Base-by-base conservation (phyloP, 2,329 filamentous ascomycete genomes). In the Lasiodiplodia sp. region DNA sequence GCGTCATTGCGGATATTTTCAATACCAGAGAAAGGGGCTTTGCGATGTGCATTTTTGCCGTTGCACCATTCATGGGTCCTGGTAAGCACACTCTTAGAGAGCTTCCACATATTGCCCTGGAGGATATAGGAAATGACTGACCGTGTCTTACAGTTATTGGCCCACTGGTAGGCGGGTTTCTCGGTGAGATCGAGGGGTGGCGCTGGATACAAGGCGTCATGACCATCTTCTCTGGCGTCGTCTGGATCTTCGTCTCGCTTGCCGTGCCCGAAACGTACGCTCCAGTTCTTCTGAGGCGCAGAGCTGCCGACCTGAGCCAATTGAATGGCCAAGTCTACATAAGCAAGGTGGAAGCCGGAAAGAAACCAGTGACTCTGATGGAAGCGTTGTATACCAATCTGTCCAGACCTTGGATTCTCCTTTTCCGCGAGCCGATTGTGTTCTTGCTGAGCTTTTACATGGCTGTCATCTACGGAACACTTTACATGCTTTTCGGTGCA, bases 391-490 rank as follows among this genome's bases (percentile, higher is more conserved):
- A 83, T 65, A 83, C 85, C 2, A 85, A 87, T 4, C 81, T 91
- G 18, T 82, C 85, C 62, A 84, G 91, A 3, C 91, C 91, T 1
- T 91, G 90, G 88, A 81, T 89, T 55, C 84, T 93, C 62, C 84
- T 93, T 7, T 90, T 92, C 82, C 81, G 81, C 66, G 91, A 93
- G 75, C 91, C 91, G 1, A 92, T 92, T 71, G 88, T 91, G 23
- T 76, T 91, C 18, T 79, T 91, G 12, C 82, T 88, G 2, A 87
- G 86, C 47, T 81, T 92, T 28, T 92, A 92, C 80, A 86, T 90
- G 82, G 88, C 89, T 67, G 89, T 86, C 73, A 82, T 84, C 69
- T 85, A 85, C 72, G 82, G 82, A n/a, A 82, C 82, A 5, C 76
- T 84, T 1, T 84, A 84, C 74, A 83, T 84, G 81, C 77, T 84